Evolutionary conservation across 2,329 filamentous ascomycete species (phyloP).

Genomic region (Sclerotinia borealis): DNA sequence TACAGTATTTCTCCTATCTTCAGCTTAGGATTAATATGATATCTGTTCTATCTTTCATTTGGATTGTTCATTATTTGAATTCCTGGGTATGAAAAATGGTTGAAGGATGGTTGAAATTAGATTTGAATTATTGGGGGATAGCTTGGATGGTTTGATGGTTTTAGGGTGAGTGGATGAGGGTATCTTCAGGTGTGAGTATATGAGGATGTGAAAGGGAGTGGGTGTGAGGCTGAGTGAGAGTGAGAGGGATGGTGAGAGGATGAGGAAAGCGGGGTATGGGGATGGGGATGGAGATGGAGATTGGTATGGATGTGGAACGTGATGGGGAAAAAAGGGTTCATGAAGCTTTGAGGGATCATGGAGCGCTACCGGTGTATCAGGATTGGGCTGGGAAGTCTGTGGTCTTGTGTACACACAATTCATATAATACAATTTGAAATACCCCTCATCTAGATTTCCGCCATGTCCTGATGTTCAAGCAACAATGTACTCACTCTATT

Average conservation of each 20-base stretch:
- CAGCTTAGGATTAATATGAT: slow-evolving; percentile 55
- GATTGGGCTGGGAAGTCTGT: too few species aligned
- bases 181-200: too few species aligned
- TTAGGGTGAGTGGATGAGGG: too few species aligned
- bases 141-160: too few species aligned
- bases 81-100: too few species aligned
- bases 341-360: background rate
- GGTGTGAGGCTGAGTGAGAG: background rate
- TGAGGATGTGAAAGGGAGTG: too few species aligned
- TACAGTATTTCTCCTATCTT: slow-evolving; percentile 49
- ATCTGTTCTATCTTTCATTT: slow-evolving; percentile 65
- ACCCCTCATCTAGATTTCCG: background rate
- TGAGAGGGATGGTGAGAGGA: background rate
- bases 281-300: too few species aligned
- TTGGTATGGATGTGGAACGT: too few species aligned
- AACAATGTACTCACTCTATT: background rate
- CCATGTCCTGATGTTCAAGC: background rate
- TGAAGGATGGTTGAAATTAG: too few species aligned
- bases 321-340: background rate
- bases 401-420: background rate
- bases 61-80: slow-evolving; percentile 54
- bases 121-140: too few species aligned
- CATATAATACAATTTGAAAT: background rate
- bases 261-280: background rate
- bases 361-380: too few species aligned